Conservation (phyloP, 768 basidiomycete genomes). For the Serendipita vermifera region DNA sequence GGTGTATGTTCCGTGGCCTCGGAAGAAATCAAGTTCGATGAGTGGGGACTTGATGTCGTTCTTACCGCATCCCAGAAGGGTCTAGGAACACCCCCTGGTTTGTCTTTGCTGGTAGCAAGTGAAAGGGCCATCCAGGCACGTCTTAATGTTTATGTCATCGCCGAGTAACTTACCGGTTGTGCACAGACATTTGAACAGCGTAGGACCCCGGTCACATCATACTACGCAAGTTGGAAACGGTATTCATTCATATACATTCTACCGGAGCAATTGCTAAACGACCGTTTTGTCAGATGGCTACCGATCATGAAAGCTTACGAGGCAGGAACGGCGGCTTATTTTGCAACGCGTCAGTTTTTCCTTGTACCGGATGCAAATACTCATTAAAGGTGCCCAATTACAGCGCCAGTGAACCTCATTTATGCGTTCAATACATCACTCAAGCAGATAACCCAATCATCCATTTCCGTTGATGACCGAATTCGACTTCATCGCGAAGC, state of each 20-base stretch:
- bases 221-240: slow-evolving; percentile 88
- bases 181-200: slow-evolving; percentile 45
- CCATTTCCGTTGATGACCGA: slow-evolving; percentile 60
- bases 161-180: background rate
- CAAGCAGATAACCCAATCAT: slow-evolving; percentile 46
- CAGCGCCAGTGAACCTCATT: slow-evolving; percentile 78
- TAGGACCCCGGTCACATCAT: slow-evolving; percentile 52
- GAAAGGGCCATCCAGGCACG: slow-evolving; percentile 62
- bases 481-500: slow-evolving; percentile 62
- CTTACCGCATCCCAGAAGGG: slow-evolving; percentile 84
- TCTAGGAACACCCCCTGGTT: slow-evolving; percentile 82
- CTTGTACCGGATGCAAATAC: background rate
- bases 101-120: slow-evolving; percentile 75
- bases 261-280: background rate
- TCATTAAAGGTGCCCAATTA: slow-evolving; percentile 10
- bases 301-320: slow-evolving; percentile 94
- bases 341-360: slow-evolving; percentile 53
- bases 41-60: slow-evolving; percentile 85
- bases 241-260: slow-evolving; percentile 20
- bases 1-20: slow-evolving; percentile 95
- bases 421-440: slow-evolving; percentile 84
- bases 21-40: slow-evolving; percentile 90
- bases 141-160: slow-evolving; percentile 9
- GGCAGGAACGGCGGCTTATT: slow-evolving; percentile 66
- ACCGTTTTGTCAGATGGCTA: slow-evolving; percentile 49